phyloP scores from a whole-genome alignment of 495 filamentous ascomycete genomes.

The Talaromyces ruber region DNA sequence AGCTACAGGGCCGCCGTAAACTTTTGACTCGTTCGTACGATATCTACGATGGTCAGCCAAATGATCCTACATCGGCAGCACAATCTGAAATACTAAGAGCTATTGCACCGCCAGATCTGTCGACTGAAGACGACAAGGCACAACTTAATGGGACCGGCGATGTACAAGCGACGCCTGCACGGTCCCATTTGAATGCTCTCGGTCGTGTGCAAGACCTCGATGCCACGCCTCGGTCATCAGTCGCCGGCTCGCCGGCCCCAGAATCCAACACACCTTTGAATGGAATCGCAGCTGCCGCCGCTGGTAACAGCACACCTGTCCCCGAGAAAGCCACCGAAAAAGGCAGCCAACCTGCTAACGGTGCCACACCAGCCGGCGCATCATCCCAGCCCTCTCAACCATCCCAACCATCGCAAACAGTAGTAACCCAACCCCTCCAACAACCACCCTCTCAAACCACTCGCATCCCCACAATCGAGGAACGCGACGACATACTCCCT shows the following conservation, averaged over 20 bases:
- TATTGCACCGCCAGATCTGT: slow-evolving; percentile 48
- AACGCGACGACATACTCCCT: slow-evolving; percentile 77
- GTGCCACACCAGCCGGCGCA: slow-evolving; percentile 45
- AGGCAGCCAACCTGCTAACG: slow-evolving; percentile 59
- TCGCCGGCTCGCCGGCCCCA: slow-evolving; percentile 76
- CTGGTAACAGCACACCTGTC: slow-evolving; percentile 26
- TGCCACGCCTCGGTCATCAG: slow-evolving; percentile 72
- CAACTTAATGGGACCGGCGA: slow-evolving; percentile 26
- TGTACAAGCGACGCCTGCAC: slow-evolving; percentile 31
- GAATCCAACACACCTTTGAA: slow-evolving; percentile 59
- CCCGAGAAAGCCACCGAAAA: slow-evolving; percentile 4
- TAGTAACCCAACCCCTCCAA: slow-evolving; percentile 28
- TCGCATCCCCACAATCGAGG: slow-evolving; percentile 40
- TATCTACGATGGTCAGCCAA: slow-evolving; percentile 81
- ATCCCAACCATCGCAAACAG: slow-evolving; percentile 20
- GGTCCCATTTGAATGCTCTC: slow-evolving; percentile 29
- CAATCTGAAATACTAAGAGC: slow-evolving; percentile 68
- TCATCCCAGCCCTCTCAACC: slow-evolving; percentile 31
- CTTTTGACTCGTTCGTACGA: slow-evolving; percentile 81
- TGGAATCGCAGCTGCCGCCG: slow-evolving; percentile 21
- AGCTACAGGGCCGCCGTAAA: slow-evolving; percentile 67
- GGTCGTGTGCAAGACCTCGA: slow-evolving; percentile 47
- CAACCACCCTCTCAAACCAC: slow-evolving; percentile 17
- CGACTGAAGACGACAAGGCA: slow-evolving; percentile 5
- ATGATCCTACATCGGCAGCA: slow-evolving; percentile 80